phyloP scores from a whole-genome alignment of 108 stramenopile genomes.

The Nannochloropsis oceanica region DNA sequence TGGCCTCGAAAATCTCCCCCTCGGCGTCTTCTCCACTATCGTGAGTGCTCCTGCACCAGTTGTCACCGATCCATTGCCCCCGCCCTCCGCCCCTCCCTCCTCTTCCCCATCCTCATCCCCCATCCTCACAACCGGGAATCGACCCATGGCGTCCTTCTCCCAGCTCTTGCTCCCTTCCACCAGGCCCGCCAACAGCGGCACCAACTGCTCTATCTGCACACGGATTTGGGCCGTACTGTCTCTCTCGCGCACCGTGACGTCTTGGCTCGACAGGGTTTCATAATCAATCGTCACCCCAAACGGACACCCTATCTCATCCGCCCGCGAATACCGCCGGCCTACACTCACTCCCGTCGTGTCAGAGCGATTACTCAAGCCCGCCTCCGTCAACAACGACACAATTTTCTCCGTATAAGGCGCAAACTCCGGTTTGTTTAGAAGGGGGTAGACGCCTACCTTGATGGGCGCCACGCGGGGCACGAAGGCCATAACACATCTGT shows the following conservation, averaged over 20 bases:
- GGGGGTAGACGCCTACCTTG: conserved; percentile 84
- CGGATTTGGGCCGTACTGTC: conserved; percentile 73
- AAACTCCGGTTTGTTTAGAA: conserved; percentile 21
- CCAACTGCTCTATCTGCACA: conserved; percentile 7
- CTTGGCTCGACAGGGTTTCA: conserved; percentile 62
- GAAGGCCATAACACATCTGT: conserved; percentile 89
- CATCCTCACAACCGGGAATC: background rate
- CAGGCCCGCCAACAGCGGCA: conserved; percentile 8
- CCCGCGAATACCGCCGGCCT: conserved; percentile 79
- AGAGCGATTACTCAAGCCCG: conserved; percentile 62
- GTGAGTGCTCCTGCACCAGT: background rate
- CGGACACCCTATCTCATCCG: conserved; percentile 96
- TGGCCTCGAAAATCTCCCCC: background rate
- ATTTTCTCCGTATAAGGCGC: conserved; percentile 42
- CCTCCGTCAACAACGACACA: conserved; percentile 58
- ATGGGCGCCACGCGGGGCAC: conserved; percentile 89
- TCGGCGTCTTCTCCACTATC: background rate
- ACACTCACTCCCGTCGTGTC: conserved; percentile 77
- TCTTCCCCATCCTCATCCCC: background rate
- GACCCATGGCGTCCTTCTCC: conserved; percentile 7
- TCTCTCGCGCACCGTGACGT: conserved; percentile 93
- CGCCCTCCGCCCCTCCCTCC: background rate
- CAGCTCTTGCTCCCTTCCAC: conserved; percentile 20
- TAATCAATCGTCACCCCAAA: conserved; percentile 98
- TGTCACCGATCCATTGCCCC: background rate